Evolutionary conservation across 1,284 basidiomycete species (phyloP).

Genomic region (Sphagnurus paluster): DNA sequence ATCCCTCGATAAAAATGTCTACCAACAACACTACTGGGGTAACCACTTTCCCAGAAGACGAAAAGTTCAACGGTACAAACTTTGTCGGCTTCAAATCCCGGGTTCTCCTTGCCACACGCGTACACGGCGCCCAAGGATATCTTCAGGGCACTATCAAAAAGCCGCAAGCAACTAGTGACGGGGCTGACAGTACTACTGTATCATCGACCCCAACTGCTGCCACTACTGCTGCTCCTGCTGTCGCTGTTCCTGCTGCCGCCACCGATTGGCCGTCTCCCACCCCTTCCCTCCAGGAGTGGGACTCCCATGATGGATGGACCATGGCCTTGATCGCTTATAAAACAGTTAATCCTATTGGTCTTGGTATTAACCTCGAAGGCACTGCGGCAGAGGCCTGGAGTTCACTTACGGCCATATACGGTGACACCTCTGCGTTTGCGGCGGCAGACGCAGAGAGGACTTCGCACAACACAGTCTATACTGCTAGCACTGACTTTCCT

Average conservation of each 20-base stretch:
- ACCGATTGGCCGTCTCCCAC: background rate
- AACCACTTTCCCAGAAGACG: constrained; percentile 11
- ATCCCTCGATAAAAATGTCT: background rate
- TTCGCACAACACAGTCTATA: background rate
- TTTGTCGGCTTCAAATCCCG: constrained; percentile 13
- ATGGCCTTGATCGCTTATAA: constrained; percentile 18
- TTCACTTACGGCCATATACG: constrained; percentile 13
- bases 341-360: constrained; percentile 1
- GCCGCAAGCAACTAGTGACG: background rate
- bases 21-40: background rate
- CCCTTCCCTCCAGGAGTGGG: constrained; percentile 10
- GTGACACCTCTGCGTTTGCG: background rate
- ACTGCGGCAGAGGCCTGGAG: constrained; percentile 16
- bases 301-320: constrained; percentile 15
- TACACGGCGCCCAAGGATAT: background rate
- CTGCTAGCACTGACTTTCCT: background rate
- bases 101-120: constrained; percentile 5
- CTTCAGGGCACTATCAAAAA: background rate
- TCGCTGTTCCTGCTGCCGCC: background rate
- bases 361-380: background rate
- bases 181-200: too few relatives aligned
- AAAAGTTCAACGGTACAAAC: constrained; percentile 21
- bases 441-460: background rate
- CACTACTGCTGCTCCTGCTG: background rate
- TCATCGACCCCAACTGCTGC: too few relatives aligned